Base-by-base conservation (phyloP, 495 filamentous ascomycete genomes). In the Immersiella caudata region DNA sequence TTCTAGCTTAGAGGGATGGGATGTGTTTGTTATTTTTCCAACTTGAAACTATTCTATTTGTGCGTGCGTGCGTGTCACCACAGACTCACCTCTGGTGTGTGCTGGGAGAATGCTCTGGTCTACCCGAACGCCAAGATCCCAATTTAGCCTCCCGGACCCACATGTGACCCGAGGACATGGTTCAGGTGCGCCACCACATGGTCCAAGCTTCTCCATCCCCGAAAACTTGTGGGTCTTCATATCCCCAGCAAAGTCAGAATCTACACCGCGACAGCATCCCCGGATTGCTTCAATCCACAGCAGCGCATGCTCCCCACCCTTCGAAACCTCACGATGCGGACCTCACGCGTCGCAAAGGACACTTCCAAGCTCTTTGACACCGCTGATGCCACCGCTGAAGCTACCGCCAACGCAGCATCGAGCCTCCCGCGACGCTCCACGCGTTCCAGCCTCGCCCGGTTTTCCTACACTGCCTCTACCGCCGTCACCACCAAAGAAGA, bases 311-410 rank as follows among this genome's bases (percentile, higher is more conserved):
- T 49, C 29, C 51, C 11, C 12, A 25, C 25, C 16, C 24, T 51
- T 21, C 12, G 35, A 16, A 22, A 18, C 35, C 21, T 56, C 51
- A 73, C 49, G 8, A 92, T 91, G 90, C 85, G 87, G 63, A 87
- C 86, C 35, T 89, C 86, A 33, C 82, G 84, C 52, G 79, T 87
- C 58, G 85, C 85, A 7, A 82, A 81, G 64, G 86, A 89, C 33
- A 87, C 87, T 4, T 77, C 85, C 18, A 87, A 82, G 67, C 71
- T 74, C 56, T 71, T 75, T 62, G 66, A 67, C 57, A 55, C 33
- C n/a, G 16, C 16, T 5, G n/a, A n/a, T 62, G 66, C 66, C 57
- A 55, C 33, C n/a, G 22, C 7, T n/a, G 25, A 46, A 60, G 40
- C 36, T 20, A 16, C 57, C n/a, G 60, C 70, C 26, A 56, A 67